These are phyloP conservation scores for Solanum aculeatissimum DNA, from an alignment of 305 asterid genomes.

Conservation along the genomic window DNA sequence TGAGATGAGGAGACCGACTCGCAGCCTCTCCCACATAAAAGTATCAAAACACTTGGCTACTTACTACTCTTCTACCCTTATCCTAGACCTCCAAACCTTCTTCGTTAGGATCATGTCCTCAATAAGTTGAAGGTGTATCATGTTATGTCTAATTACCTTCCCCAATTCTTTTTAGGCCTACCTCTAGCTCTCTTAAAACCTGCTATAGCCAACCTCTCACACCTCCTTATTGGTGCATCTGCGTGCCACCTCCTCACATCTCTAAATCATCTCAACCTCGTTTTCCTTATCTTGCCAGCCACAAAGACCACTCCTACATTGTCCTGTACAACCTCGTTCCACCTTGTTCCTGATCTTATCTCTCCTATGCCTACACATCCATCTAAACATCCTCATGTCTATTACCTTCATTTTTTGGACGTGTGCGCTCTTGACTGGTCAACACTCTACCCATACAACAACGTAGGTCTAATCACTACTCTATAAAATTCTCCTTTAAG, in stretches of 20 bases:
- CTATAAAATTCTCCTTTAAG: background rate
- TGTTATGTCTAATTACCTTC: background rate
- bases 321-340: background rate
- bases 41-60: background rate
- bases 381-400: background rate
- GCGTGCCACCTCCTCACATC: background rate
- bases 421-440: background rate
- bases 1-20: background rate
- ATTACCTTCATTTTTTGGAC: background rate
- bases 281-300: background rate
- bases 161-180: background rate
- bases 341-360: background rate
- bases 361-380: background rate
- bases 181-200: background rate
- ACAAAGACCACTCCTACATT: background rate
- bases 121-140: background rate
- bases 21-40: background rate
- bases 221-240: background rate
- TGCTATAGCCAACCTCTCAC: background rate
- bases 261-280: background rate
- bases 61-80: background rate
- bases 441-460: background rate
- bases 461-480: background rate
- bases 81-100: background rate
- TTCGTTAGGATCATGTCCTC: background rate